phyloP scores from a whole-genome alignment of 495 filamentous ascomycete species.

The Cenococcum geophilum region DNA sequence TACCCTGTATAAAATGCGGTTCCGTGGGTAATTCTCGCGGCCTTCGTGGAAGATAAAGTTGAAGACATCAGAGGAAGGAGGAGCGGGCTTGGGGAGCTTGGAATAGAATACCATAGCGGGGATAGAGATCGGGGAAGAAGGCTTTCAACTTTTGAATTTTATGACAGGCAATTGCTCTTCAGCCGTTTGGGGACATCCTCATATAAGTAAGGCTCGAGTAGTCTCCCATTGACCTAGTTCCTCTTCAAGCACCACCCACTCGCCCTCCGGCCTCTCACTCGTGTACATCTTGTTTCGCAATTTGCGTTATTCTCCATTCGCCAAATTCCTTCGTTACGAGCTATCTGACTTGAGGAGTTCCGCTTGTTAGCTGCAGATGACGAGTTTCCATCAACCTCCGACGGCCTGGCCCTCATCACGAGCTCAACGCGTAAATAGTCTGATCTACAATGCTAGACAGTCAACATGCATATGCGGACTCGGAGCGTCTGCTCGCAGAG shows the following conservation, averaged over 20 bases:
- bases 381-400: not conserved
- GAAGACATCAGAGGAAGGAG: constrained; percentile 17
- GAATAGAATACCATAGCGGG: constrained; percentile 7
- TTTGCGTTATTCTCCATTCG: not conserved
- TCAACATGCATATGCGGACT: not conserved
- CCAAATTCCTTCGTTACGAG: not conserved
- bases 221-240: not conserved
- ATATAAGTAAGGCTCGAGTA: not conserved
- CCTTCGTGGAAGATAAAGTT: constrained; percentile 16
- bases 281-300: not conserved
- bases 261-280: not conserved
- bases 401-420: not conserved
- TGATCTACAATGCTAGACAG: not conserved
- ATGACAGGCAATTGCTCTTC: not conserved
- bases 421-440: not conserved
- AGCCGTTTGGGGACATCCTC: not conserved
- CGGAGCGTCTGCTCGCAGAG: not conserved
- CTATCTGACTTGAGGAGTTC: not conserved
- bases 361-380: not conserved
- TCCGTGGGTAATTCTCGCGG: constrained; percentile 9
- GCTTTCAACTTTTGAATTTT: not conserved
- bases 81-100: constrained; percentile 9
- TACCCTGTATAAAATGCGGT: constrained; percentile 15
- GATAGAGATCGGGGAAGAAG: not conserved
- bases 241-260: not conserved